These are phyloP conservation scores for Cicer judaicum DNA, from an alignment of 306 rosid genomes.

Conservation along the genomic window DNA sequence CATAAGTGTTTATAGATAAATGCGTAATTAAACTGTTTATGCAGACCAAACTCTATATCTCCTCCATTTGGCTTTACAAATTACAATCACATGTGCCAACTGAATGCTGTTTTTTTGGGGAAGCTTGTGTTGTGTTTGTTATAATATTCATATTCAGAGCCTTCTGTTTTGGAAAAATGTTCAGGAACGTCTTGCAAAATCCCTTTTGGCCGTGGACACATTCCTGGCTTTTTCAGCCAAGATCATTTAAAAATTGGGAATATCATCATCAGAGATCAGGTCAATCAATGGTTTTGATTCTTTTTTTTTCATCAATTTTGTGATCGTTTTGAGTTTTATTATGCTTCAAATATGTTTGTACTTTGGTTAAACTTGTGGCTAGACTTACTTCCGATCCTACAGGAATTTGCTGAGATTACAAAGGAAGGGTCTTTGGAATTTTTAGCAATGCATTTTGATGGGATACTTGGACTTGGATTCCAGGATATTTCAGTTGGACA, in stretches of 20 bases:
- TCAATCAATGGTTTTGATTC: conserved; percentile 30
- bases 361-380: conserved; percentile 25
- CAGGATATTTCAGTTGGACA: conserved; percentile 46
- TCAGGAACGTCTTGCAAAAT: conserved; percentile 53
- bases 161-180: conserved; percentile 37
- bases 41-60: neutral
- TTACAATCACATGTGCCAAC: neutral
- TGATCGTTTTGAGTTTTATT: conserved; percentile 19
- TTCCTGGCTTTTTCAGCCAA: conserved; percentile 57
- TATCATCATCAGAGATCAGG: conserved; percentile 49
- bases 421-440: conserved; percentile 48
- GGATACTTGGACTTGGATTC: conserved; percentile 59
- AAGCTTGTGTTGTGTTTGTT: conserved; percentile 23
- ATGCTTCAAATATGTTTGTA: conserved; percentile 12
- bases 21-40: too few relatives aligned
- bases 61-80: conserved; percentile 7
- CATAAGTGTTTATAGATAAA: too few relatives aligned
- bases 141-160: conserved; percentile 15
- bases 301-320: neutral
- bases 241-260: conserved; percentile 55
- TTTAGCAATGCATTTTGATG: conserved; percentile 53
- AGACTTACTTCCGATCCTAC: conserved; percentile 22
- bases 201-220: conserved; percentile 50
- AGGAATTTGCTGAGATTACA: conserved; percentile 57
- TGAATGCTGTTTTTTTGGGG: too few relatives aligned